Evolutionary conservation across 1,284 basidiomycete genomes (phyloP).

Genomic region (Naganishia sp.): DNA sequence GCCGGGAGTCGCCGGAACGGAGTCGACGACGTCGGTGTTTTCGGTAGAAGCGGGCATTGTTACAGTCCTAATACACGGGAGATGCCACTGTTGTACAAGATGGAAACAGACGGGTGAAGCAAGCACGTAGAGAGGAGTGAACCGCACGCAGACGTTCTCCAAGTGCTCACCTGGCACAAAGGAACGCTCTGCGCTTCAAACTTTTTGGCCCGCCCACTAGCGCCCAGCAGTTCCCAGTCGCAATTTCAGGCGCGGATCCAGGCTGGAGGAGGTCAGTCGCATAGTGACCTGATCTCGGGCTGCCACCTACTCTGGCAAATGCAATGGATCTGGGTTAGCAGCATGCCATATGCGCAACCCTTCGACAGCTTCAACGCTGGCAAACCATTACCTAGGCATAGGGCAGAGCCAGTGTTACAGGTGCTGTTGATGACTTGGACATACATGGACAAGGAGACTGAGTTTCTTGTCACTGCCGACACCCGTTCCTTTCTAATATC

Average conservation of each 20-base stretch:
- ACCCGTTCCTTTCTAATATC: too few species aligned
- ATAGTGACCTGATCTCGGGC: not conserved
- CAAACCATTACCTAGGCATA: too few species aligned
- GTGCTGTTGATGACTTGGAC: too few species aligned
- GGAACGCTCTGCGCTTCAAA: not conserved
- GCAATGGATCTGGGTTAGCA: too few species aligned
- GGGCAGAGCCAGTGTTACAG: too few species aligned
- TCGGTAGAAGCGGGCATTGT: constrained; percentile 1
- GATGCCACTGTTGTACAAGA: constrained; percentile 19
- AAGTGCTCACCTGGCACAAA: not conserved
- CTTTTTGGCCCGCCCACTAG: not conserved
- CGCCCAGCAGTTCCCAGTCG: not conserved
- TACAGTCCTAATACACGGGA: constrained; percentile 17
- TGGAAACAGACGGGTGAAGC: not conserved
- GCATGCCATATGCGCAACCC: too few species aligned
- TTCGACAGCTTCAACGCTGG: too few species aligned
- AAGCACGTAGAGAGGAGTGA: not conserved
- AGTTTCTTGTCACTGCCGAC: too few species aligned
- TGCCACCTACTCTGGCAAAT: too few species aligned
- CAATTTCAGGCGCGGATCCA: not conserved
- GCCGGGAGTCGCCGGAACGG: constrained; percentile 22
- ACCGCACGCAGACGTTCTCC: too few species aligned
- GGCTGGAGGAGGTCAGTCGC: not conserved
- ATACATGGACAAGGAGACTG: too few species aligned
- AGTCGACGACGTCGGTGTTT: not conserved